Conservation (phyloP, 2,329 filamentous ascomycete genomes). For the Lachnellula willkommii region DNA sequence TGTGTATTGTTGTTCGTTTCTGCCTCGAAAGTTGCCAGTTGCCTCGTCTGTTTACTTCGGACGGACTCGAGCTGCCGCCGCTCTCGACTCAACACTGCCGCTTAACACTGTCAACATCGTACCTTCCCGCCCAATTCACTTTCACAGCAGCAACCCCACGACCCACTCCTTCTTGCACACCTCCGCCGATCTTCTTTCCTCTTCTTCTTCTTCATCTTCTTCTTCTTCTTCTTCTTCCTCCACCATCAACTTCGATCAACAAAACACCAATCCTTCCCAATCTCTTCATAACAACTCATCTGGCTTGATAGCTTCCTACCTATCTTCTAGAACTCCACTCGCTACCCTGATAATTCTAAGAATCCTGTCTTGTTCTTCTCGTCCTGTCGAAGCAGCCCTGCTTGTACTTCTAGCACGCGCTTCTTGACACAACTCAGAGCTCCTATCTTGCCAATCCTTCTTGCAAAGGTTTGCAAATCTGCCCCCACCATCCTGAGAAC, state of each 20-base stretch:
- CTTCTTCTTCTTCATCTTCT: neutral
- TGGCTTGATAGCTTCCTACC: slow-evolving; percentile 35
- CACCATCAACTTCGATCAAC: slow-evolving; percentile 13
- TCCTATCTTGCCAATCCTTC: slow-evolving; percentile 5
- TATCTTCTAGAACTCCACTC: slow-evolving; percentile 33
- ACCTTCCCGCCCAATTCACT: neutral
- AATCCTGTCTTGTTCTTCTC: slow-evolving; percentile 14
- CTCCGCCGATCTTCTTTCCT: slow-evolving; percentile 4
- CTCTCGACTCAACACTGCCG: neutral
- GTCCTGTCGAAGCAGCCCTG: slow-evolving; percentile 6
- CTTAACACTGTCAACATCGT: neutral
- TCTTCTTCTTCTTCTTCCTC: neutral
- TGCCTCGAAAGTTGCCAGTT: neutral
- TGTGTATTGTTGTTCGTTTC: neutral
- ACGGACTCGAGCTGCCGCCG: neutral
- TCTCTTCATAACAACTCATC: slow-evolving; percentile 28
- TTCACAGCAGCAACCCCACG: neutral
- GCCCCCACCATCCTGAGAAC: neutral
- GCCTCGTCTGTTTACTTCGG: neutral
- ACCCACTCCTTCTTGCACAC: neutral
- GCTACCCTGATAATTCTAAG: slow-evolving; percentile 26
- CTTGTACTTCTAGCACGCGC: slow-evolving; percentile 7
- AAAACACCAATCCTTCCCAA: slow-evolving; percentile 25
- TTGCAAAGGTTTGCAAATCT: slow-evolving; percentile 19
- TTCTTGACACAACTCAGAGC: slow-evolving; percentile 7